A percentile compares a stretch with the other conserved stretches of the same genome.
Evolutionary conservation across 345 rosid species (phyloP).

Genomic region (Crucihimalaya himalaica): DNA sequence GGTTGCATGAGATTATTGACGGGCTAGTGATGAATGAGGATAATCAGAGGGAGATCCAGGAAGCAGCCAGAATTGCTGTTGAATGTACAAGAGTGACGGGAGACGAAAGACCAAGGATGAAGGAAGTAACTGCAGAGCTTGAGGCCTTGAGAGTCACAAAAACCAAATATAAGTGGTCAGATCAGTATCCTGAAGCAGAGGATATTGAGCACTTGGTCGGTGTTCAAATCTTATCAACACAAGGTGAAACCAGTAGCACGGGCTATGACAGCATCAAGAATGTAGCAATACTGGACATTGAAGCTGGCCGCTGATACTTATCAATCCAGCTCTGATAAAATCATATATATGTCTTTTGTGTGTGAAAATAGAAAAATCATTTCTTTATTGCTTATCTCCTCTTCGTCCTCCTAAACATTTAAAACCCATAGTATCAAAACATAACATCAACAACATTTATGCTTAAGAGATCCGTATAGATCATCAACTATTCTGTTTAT

Average conservation of each 20-base stretch:
- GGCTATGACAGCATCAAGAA: conserved; percentile 32
- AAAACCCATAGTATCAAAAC: no score
- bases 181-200: neutral
- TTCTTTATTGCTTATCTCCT: no score
- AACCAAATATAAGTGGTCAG: conserved; percentile 19
- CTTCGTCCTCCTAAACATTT: no score
- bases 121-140: conserved; percentile 44
- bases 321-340: neutral
- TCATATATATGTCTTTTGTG: neutral
- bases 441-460: no score
- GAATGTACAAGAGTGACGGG: conserved; percentile 38
- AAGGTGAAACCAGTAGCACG: neutral
- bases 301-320: conserved; percentile 9
- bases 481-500: no score
- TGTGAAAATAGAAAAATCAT: neutral
- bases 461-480: no score
- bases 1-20: conserved; percentile 30
- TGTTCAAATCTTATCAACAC: neutral
- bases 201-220: conserved; percentile 23
- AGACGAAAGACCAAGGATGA: conserved; percentile 39
- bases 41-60: conserved; percentile 5
- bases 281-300: neutral
- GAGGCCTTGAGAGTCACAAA: conserved; percentile 19
- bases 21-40: conserved; percentile 15
- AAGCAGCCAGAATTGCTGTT: conserved; percentile 31